Base-by-base conservation (phyloP, 2,329 filamentous ascomycete genomes). In the Fusarium pseudonygamai region DNA sequence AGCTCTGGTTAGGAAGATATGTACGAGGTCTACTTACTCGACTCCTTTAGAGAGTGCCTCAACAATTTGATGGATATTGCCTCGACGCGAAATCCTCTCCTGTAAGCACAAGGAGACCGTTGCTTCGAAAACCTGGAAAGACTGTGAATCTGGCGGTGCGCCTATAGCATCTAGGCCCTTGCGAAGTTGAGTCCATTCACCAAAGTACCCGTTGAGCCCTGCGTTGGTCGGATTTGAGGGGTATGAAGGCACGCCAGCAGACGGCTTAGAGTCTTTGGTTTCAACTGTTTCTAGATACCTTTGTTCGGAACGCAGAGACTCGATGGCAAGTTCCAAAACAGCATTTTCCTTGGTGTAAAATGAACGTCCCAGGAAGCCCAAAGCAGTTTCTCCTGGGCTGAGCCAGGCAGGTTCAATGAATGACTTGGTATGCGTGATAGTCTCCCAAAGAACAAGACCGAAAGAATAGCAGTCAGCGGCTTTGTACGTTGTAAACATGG, bases 401-500 rank as follows among this genome's bases (percentile, higher is more conserved):
- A 62, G 59, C 59, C 59, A 62, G 32, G 13, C 28, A 14, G 47
- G n/a, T 11, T 61, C 47, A 14, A 42, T 42, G 28, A 65, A 65
- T 11, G 62, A 60, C 36, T 65, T 60, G 4, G 39, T 47, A 13
- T 39, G 22, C 24, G 55, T 65, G 22, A 60, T 20, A 10, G 62
- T 65, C 11, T 65, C 62, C 62, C 56, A 65, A 7, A 65, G 56
- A 26, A 65, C 20, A 32, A 65, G 40, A 5, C 62, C 56, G 30
- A 60, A 61, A 3, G 62, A 65, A 37, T 61, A 65, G 28, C 62
- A 65, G 24, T 65, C 62, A 7, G 62, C 62, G 3, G 47, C 40
- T 24, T 47, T 40, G 39, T 40, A 65, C 8, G 15, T 28, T 6
- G 24, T 24, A 32, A 65, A 55, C 13, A 24, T 18, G 2, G 56